Evolutionary conservation across 2,329 filamentous ascomycete species (phyloP).

Genomic region (Tolypocladium album): DNA sequence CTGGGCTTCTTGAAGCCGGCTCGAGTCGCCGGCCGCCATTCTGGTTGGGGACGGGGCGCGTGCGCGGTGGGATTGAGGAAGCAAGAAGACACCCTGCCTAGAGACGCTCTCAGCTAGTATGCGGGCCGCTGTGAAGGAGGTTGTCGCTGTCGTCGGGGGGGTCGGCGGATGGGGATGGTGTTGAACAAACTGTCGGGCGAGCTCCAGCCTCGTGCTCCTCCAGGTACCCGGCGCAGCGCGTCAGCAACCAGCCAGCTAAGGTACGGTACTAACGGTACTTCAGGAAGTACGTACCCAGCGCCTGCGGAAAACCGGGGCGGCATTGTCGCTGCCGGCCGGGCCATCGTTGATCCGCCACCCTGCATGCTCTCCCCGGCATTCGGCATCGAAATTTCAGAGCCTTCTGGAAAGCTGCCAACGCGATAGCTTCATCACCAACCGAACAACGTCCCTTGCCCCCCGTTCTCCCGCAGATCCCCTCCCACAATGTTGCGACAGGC

Average conservation of each 20-base stretch:
- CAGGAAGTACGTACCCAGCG: background rate
- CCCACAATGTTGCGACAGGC: slow-evolving; percentile 35
- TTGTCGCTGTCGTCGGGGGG: background rate
- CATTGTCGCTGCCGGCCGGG: background rate
- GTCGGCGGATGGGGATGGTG: background rate
- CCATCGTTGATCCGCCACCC: slow-evolving; percentile 6
- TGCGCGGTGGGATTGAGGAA: background rate
- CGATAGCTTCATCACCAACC: background rate
- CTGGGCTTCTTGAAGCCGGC: slow-evolving; percentile 78
- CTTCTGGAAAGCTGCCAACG: slow-evolving; percentile 3
- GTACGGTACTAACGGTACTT: too few relatives aligned
- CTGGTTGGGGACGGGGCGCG: slow-evolving; percentile 5
- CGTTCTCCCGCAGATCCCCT: slow-evolving; percentile 1
- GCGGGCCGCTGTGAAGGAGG: background rate
- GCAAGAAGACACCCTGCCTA: background rate
- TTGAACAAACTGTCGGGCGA: background rate
- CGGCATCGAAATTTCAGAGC: slow-evolving; percentile 18
- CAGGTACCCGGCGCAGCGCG: slow-evolving; percentile 24
- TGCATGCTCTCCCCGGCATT: slow-evolving; percentile 1
- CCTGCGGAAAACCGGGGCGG: background rate
- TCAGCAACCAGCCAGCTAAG: background rate
- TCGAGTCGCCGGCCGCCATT: slow-evolving; percentile 50
- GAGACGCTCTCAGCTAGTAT: background rate
- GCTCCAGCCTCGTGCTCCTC: slow-evolving; percentile 4
- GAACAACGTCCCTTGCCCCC: slow-evolving; percentile 2